These are phyloP conservation scores for Ustilago loliicola DNA, from an alignment of 1,284 basidiomycete species.

Conservation along the genomic window DNA sequence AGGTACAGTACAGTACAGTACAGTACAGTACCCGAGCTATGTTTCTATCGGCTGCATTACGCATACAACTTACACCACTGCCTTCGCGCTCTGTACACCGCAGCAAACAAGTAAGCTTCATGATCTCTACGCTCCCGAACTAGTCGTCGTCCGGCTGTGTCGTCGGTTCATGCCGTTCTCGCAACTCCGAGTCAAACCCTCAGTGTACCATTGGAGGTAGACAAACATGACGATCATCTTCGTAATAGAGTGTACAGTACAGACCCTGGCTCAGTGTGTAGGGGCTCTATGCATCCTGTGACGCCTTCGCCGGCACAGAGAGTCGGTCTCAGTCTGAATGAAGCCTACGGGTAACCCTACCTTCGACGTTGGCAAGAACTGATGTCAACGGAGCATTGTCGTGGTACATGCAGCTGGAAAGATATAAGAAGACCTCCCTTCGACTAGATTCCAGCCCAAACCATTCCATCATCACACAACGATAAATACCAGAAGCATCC, in stretches of 20 bases:
- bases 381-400: not conserved
- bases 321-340: no score
- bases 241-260: not conserved
- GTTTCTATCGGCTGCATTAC: not conserved
- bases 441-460: not conserved
- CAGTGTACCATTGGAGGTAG: not conserved
- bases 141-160: not conserved
- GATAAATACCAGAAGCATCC: not conserved
- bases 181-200: not conserved
- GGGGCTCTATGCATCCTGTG: no score
- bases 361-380: not conserved
- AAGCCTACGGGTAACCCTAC: not conserved
- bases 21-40: not conserved
- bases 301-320: no score
- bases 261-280: no score
- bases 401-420: not conserved
- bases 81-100: no score
- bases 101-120: no score
- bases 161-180: conserved; percentile 6
- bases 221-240: no score
- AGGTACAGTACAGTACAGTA: no score
- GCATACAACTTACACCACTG: no score
- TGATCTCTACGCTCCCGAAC: no score
- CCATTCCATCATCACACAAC: not conserved
- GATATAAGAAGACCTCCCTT: not conserved